Base-by-base conservation (phyloP, 1,284 basidiomycete species). In the Xanthoconium separans region DNA sequence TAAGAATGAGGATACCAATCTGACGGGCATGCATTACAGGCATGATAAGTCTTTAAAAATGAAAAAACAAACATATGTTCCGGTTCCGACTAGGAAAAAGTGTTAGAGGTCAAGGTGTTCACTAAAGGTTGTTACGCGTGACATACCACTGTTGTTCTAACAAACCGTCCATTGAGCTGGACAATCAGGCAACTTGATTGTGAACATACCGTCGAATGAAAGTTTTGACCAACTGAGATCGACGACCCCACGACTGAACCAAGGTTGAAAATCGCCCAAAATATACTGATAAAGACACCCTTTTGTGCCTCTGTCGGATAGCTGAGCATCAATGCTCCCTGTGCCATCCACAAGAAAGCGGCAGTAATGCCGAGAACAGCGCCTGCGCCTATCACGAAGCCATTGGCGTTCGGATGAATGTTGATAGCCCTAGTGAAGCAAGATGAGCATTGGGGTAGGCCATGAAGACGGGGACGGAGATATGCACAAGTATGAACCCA, bases 231-330 rank as follows among this genome's bases (percentile, higher is more conserved):
- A 24, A 24, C 3, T 3, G 24, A 24, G 24, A 24, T 24, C 3
- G 24, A 24, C 6, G 24, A 24, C 24, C 24, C 24, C 6, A 24
- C 24, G 24, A 84, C 83, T 16, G 80, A 82, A 13, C 85, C 82
- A 12, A 83, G 67, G 58, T 86, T 86, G 71, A 87, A 86, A 60
- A 86, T 80, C 46, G 76, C 72, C 86, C 87, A 89, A 68, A 88
- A 84, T 48, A 86, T 75, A 42, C 76, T 77, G 59, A 87, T 84
- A 61, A 74, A 80, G 34, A 71, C 65, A 3, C 86, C 84, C 68
- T 87, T 87, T 61, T 82, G 73, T 55, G 73, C 59, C 61, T 79
- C 78, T 55, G 75, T 82, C 0, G 83, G 79, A 63, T 86, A 87
- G 3, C 80, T 75, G 45, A 87, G 73, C 79, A 85, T 86, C 55